Evolutionary conservation across 2,329 filamentous ascomycete species (phyloP), one percentile per base, ranked within the genome.

Genomic region (Aureobasidium leucospermi): DNA sequence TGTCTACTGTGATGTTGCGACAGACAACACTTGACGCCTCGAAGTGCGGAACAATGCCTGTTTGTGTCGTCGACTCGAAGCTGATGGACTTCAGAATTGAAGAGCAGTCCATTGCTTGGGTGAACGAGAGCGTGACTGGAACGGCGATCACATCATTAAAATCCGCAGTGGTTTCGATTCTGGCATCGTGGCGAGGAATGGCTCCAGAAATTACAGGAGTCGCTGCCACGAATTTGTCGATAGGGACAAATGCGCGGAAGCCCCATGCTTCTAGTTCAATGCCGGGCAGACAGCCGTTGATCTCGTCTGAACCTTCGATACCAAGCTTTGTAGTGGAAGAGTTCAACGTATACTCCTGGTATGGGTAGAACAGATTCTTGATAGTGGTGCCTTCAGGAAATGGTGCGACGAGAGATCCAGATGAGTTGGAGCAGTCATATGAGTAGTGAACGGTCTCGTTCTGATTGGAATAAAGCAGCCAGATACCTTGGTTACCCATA

Each of bases 121-220:
- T 85, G 68, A 85, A 87, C 36, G 81, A 78, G 4, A 87, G 61
- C 47, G 80, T 76, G 46, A 87, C 72, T 4, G 77, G 68, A n/a
- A 85, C 63, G 2, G 69, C 72, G 53, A 81, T 78, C 16, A 72
- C 67, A 39, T 73, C 66, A 38, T 51, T 36, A n/a, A 58, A 16
- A 9, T 64, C 64, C 10, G 74, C 75, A 32, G 70, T 76, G 0
- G 84, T 85, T n/a, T 78, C 62, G 4, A 86, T 66, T 2, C 83
- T 79, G 1, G 71, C 69, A 65, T 88, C 85, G 64, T 88, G 85
- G 2, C 84, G 83, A 4, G 85, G 85, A 2, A 73, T 67, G 63
- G 86, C 83, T 34, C 76, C 77, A 10, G 84, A 87, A 64, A 87
- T 78, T 70, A 82, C 79, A 0, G 84, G 83, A 1, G 74, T 73